These are phyloP conservation scores for Pythium myriotylum DNA, from an alignment of 352 stramenopile genomes.

Conservation along the genomic window DNA sequence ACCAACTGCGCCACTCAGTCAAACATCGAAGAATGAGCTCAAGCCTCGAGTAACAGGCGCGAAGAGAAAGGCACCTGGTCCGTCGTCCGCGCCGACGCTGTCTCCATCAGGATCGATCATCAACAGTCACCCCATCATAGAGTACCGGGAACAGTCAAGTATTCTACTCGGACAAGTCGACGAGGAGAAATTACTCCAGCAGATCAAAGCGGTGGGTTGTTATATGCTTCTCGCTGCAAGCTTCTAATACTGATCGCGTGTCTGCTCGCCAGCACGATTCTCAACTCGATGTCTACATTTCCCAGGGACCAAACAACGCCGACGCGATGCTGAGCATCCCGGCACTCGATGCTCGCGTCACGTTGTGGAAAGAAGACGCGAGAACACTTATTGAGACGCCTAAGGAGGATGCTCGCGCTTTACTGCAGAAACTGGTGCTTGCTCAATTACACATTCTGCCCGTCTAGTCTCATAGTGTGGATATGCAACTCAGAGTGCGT, in stretches of 20 bases:
- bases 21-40: slow-evolving; percentile 9
- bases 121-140: slow-evolving; percentile 38
- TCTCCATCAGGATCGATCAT: slow-evolving; percentile 16
- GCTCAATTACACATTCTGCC: slow-evolving; percentile 26
- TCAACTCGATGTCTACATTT: slow-evolving; percentile 75
- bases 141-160: slow-evolving; percentile 61
- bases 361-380: slow-evolving; percentile 72
- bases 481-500: not conserved
- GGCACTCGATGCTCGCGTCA: slow-evolving; percentile 70
- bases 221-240: not conserved
- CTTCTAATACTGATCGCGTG: not conserved
- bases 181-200: slow-evolving; percentile 76
- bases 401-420: slow-evolving; percentile 64
- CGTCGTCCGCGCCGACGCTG: slow-evolving; percentile 7
- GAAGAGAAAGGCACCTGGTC: slow-evolving; percentile 18
- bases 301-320: slow-evolving; percentile 72
- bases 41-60: slow-evolving; percentile 19
- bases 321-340: slow-evolving; percentile 86
- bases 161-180: slow-evolving; percentile 74
- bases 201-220: slow-evolving; percentile 67
- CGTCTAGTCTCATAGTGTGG: not conserved
- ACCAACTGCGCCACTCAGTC: not conserved
- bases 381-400: slow-evolving; percentile 82
- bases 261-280: slow-evolving; percentile 52
- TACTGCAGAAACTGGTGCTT: slow-evolving; percentile 49